Conservation (phyloP, 257 asterid genomes). For the Mitragyna speciosa region DNA sequence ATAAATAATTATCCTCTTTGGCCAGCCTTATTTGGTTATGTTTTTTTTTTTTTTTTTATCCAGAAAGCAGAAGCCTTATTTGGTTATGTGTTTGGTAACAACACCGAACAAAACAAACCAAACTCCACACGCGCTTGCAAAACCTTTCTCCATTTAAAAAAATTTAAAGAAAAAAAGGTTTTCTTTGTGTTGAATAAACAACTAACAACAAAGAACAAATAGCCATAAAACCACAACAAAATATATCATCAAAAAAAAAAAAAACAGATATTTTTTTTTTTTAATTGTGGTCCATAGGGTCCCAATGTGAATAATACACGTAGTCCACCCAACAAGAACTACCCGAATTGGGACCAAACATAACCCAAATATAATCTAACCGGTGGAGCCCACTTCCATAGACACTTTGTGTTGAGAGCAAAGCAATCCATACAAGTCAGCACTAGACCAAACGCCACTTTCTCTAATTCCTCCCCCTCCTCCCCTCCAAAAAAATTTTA, state of each 20-base stretch:
- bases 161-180: too few relatives aligned
- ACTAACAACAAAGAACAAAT: neutral
- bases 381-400: constrained; percentile 38
- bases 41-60: too few relatives aligned
- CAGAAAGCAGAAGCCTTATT: too few relatives aligned
- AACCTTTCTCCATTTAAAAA: neutral
- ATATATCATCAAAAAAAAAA: neutral
- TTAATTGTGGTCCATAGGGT: constrained; percentile 11
- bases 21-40: constrained; percentile 7
- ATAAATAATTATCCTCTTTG: neutral
- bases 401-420: constrained; percentile 12
- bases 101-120: neutral
- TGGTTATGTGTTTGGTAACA: neutral
- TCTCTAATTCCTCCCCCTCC: too few relatives aligned
- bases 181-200: neutral
- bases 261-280: too few relatives aligned
- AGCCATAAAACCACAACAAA: neutral
- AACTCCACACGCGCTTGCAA: constrained; percentile 16
- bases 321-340: constrained; percentile 42
- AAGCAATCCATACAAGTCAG: constrained; percentile 27
- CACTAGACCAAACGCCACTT: constrained; percentile 22
- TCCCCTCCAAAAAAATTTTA: neutral
- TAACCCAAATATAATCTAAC: constrained; percentile 28
- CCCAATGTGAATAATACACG: constrained; percentile 27
- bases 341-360: constrained; percentile 34